Base-by-base conservation (phyloP, 2,329 filamentous ascomycete genomes). In the Colletotrichum destructivum region DNA sequence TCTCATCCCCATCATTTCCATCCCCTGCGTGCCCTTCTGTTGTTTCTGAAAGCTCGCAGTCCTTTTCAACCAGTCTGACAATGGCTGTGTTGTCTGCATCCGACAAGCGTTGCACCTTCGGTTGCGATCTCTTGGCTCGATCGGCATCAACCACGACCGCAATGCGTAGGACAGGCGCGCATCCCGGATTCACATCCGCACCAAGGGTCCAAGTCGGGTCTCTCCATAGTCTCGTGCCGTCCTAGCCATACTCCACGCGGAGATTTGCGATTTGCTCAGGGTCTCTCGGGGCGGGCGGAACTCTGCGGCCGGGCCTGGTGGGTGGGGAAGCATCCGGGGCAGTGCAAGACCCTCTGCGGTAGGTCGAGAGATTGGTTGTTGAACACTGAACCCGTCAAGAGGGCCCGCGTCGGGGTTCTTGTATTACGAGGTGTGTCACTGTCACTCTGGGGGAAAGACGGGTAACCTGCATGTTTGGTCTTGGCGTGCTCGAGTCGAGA, bases 311-410 rank as follows among this genome's bases (percentile, higher is more conserved):
- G 61, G 47, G 21, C 13, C 15, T 16, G 18, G 66, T 69, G 61
- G 66, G 46, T n/a, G n/a, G n/a, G n/a, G 61, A 65, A 52, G 52
- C 40, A 56, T 42, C 52, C 18, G 61, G 52, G 66, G 61, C 61
- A n/a, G 44, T 57, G 66, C 66, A 57, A 49, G 44, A 31, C 15
- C 46, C 13, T 18, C 13, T 44, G 31, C 47, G 15, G 47, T 18
- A 12, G 55, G 42, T 26, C 1, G 61, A 23, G 51, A 62, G 35
- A 21, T 9, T 31, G 21, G 18, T 42, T 4, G 56, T 23, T 62
- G 47, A 15, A 42, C 18, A 16, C 16, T 23, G 35, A 40, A 38
- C 12, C 31, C 31, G 3, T 54, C 16, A 15, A 31, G 26, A 44
- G 47, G 35, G 26, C 15, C 61, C 40, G 35, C 40, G 44, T 51